A percentile compares a stretch with the other conserved stretches of the same genome.
Conservation (phyloP, 805 yeast species). For the Candida koratica region DNA sequence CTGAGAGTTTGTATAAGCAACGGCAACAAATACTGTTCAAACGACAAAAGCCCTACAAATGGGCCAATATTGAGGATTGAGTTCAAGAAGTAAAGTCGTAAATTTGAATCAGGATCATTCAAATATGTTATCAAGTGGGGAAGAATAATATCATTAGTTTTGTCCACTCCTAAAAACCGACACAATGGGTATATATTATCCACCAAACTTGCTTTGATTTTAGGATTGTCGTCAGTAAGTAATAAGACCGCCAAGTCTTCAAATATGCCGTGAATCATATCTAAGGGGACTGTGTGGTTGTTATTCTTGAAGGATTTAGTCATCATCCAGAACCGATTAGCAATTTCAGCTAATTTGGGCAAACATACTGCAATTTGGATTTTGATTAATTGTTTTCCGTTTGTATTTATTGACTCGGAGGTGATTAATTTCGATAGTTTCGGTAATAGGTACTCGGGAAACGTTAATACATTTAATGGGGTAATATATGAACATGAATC, state of each 20-base stretch:
- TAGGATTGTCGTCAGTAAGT: conserved; percentile 63
- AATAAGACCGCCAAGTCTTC: conserved; percentile 62
- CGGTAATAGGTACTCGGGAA: conserved; percentile 81
- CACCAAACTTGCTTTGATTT: conserved; percentile 68
- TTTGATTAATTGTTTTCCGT: conserved; percentile 40
- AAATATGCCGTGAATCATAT: conserved; percentile 48
- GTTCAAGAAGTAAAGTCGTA: conserved; percentile 68
- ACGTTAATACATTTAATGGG: conserved; percentile 70
- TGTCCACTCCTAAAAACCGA: conserved; percentile 78
- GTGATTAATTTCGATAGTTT: conserved; percentile 34
- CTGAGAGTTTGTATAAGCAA: conserved; percentile 75
- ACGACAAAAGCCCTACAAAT: conserved; percentile 72
- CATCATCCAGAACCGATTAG: conserved; percentile 62
- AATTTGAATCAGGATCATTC: conserved; percentile 67
- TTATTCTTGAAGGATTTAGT: conserved; percentile 42
- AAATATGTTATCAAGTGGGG: conserved; percentile 90
- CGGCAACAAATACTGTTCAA: conserved; percentile 88
- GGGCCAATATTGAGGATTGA: conserved; percentile 72
- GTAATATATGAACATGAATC: conserved; percentile 59
- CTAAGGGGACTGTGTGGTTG: conserved; percentile 30
- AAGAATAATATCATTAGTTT: conserved; percentile 80
- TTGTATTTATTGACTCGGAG: conserved; percentile 18
- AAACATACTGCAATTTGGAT: conserved; percentile 68
- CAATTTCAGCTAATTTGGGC: conserved; percentile 64
- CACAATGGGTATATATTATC: conserved; percentile 73